Base-by-base conservation (phyloP, 2,329 filamentous ascomycete genomes). In the Alternaria triticimaculans region DNA sequence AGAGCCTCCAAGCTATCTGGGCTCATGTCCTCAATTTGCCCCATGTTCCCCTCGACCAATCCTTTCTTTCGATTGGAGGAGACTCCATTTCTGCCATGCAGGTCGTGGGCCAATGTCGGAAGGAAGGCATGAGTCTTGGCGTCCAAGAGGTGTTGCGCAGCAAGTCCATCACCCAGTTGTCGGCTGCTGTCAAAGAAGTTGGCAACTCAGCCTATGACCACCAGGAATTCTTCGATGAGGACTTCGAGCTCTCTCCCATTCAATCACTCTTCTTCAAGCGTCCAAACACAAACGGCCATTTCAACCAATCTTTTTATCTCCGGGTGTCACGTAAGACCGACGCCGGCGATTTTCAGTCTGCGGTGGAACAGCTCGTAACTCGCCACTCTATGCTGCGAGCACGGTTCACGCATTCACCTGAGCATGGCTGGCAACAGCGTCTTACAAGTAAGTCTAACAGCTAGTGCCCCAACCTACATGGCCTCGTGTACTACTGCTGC, bases 1-100 rank as follows among this genome's bases (percentile, higher is more conserved):
- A 57, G 30, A 62, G 37, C 26, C 58, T 78, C 28, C 69, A 75
- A 46, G 69, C 69, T 9, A 64, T 77, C 25, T 77, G 74, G 74
- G 70, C 76, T 21, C 73, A 74, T 56, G 75, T 78, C 12, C 54
- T 78, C 30, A 78, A 78, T 53, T 57, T 78, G 20, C 66, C 72
- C 2, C 69, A 75, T 62, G 69, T 78, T 37, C 41, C 71, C 7
- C 63, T 77, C 14, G 71, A 77, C 43, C 70, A 73, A 11, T 64
- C 76, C 2, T 85, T 85, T 64, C 66, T 85, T 5, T 81, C 77
- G 11, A 67, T 84, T 3, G 83, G 83, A 33, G 84, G 84, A 55
- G 84, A 85, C 60, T 84, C 83, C 0, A 84, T 85, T 58, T 83
- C 83, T 44, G 83, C 84, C 0, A 85, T 86, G 81, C 83, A 83